Conservation (phyloP, 2,329 filamentous ascomycete species). For the Fusarium avenaceum region DNA sequence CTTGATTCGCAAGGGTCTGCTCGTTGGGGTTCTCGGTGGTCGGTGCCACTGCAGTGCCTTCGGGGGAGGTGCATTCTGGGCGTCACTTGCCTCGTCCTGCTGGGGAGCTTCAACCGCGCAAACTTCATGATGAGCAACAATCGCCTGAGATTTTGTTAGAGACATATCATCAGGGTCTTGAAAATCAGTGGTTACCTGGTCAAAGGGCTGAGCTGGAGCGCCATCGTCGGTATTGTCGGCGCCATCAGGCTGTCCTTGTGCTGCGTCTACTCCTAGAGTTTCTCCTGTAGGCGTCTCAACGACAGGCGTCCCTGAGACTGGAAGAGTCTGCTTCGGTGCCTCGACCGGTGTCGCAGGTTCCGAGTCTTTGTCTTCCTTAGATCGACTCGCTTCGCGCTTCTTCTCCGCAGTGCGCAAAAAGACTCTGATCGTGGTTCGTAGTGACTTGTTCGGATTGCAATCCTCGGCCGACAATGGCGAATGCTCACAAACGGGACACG, state of each 20-base stretch:
- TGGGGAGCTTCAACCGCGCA: conserved; percentile 8
- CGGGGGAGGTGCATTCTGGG: conserved; percentile 23
- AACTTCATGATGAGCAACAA: conserved; percentile 8
- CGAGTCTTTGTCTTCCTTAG: conserved; percentile 62
- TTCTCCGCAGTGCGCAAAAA: conserved; percentile 93
- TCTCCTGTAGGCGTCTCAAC: conserved; percentile 41
- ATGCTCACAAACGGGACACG: conserved; percentile 94
- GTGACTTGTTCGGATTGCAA: conserved; percentile 88
- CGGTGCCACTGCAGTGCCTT: conserved; percentile 34
- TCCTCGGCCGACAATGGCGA: conserved; percentile 87
- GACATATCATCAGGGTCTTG: background rate
- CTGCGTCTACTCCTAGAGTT: conserved; percentile 12
- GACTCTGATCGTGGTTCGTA: conserved; percentile 92
- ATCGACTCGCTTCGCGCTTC: conserved; percentile 78
- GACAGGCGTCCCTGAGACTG: conserved; percentile 42
- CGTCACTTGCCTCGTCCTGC: conserved; percentile 34
- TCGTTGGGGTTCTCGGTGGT: conserved; percentile 40
- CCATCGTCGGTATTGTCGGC: conserved; percentile 17
- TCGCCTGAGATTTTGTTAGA: conserved; percentile 19
- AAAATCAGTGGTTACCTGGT: conserved; percentile 37
- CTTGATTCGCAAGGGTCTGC: conserved; percentile 35
- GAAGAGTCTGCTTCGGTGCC: conserved; percentile 53
- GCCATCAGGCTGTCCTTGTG: conserved; percentile 18
- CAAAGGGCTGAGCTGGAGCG: conserved; percentile 17
- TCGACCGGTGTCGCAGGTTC: conserved; percentile 60